Base-by-base conservation (phyloP, 1,139 yeast genomes). In the Zygotorulaspora mrakii region DNA sequence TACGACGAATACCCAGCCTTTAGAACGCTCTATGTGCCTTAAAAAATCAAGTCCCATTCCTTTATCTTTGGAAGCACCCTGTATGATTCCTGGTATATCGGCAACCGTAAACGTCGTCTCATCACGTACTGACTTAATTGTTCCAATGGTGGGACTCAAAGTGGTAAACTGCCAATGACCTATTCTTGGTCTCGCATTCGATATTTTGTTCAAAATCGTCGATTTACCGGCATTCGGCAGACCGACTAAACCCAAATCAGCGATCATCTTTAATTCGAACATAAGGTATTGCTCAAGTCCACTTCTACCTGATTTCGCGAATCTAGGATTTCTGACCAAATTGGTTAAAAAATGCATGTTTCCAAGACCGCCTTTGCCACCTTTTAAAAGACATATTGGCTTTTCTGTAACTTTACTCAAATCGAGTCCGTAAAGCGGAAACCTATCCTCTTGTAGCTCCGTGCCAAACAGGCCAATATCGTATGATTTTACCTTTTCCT, bases 151-250 rank as follows among this genome's bases (percentile, higher is more conserved):
- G 0, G 98, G 98, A 49, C 81, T 87, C 42, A 91, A 67, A 1
- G 98, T 91, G 0, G 98, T 91, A 59, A 91, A 91, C 58, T 85
- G 95, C 96, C 97, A 91, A 61, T 88, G 94, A 0, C 97, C 98
- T 9, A 91, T 87, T 44, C 88, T 69, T 1, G 98, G 97, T 43
- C 82, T 72, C 0, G 98, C 97, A 43, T 78, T 75, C 0, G 96
- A 86, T 14, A 91, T 87, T n/a, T 95, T 89, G 40, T 94, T 68
- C 35, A 91, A 65, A 22, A 91, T 69, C 0, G 96, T 87, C 2
- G 95, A 86, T 60, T 91, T 91, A 1, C 98, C 98, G 4, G 97
- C 96, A 62, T 91, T 91, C 1, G 98, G 98, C 18, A 91, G 68
- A 0, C 98, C 98, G 16, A 91, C 96, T 8, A 91, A 69, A 0